Evolutionary conservation across 1,284 basidiomycete genomes (phyloP), one percentile per base, ranked within the genome.

Genomic region (Phenoliferia sp.): DNA sequence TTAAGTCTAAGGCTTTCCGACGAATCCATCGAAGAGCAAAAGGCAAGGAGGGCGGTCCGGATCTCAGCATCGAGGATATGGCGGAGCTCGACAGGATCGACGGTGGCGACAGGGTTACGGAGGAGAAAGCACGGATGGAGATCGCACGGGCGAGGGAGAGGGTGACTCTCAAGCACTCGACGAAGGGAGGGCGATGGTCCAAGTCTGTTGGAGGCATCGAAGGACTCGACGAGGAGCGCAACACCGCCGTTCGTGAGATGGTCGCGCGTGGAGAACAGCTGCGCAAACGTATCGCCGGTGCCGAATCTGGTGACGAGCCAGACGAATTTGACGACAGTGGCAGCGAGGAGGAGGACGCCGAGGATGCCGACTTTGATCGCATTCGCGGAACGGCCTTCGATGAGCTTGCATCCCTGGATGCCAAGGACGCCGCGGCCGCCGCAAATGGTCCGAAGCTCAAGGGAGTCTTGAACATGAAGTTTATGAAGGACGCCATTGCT

Each of bases 1-100:
- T 99, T 81, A 98, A 99, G 83, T 90, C 88, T 79, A 97, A 95
- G 80, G 87, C 92, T 3, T 98, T 92, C 78, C 84, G 94, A 48
- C 89, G 90, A 74, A 84, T 98, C 59, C 88, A 75, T 85, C 92
- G 78, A 92, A 90, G 79, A 88, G 86, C 76, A 44, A 73, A 50
- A 62, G 73, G 59, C 65, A 69, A 69, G 69, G n/a, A n/a, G n/a
- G 69, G 56, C 17, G 74, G 78, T 85, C 56, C 83, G 72, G 80
- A 81, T 76, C 60, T 76, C 36, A 72, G 65, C 28, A 44, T 86
- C 17, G 85, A 85, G 57, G 86, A 83, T 65, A 73, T 83, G 39
- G 80, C 80, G 66, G 80, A 81, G 79, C 76, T 52, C 81, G 78
- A 77, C 44, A 73, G 70, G 44, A 63, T 76, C 19, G 78, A 79